Base-by-base conservation (phyloP, 192 early-diverging fungal species). In the Linderina pennispora region DNA sequence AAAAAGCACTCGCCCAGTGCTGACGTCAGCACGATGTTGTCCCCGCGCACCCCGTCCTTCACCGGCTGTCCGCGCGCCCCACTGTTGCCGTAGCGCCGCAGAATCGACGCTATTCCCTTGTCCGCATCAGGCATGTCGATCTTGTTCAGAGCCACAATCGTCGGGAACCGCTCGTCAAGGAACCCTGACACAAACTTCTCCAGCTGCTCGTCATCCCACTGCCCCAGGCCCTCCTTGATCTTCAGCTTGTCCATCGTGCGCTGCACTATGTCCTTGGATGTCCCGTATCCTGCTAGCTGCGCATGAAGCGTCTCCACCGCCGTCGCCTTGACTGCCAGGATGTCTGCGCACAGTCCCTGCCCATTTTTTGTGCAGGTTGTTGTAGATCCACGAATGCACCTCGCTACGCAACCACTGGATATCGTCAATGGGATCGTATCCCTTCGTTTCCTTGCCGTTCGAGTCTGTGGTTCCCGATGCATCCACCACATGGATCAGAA, bases 401-500 rank as follows among this genome's bases (percentile, higher is more conserved):
- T 91, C 89, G 1, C 53, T 26, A 20, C 76, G 63, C 17, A 91
- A 76, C 89, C 89, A 91, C 52, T 82, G 85, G 26, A 91, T 85
- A 55, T 91, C 89, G 52, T 85, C 79, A 7, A 89, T 72, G 4
- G 89, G 89, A 34, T 91, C 88, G 43, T 91, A 90, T 9, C 87
- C 87, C 9, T 74, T 61, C 3, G 89, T 87, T 31, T 78, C 86
- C 40, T 86, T 84, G 3, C 89, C 89, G 36, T 61, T 63, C 3
- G 74, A 82, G 48, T 91, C 89, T 0, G 89, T 91, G 3, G 84
- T 90, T 4, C 89, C 89, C 15, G 84, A 86, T 9, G 83, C 86
- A 43, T 91, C 89, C 1, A 91, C 89, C 16, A 91, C 87, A 48
- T 91, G 89, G 53, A 91, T 83, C 36, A 91, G 60, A 8, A 79